Conservation (phyloP, 495 filamentous ascomycete species). For the Platismatia glauca region DNA sequence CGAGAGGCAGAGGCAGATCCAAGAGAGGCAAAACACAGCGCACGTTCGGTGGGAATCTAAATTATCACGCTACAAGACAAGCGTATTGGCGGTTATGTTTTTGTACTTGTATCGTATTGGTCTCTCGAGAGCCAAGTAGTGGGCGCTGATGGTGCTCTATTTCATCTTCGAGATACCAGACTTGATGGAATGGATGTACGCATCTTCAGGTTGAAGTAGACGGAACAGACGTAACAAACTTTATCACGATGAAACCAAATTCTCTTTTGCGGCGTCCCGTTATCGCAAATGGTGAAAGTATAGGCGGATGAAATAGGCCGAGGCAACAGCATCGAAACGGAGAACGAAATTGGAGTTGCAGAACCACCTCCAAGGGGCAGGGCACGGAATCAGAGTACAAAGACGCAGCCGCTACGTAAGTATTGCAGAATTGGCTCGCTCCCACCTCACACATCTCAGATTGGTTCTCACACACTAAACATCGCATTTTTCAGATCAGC, state of each 20-base stretch:
- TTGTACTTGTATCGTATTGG: too few species aligned
- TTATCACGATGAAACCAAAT: not conserved
- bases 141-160: too few species aligned
- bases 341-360: not conserved
- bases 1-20: too few species aligned
- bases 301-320: not conserved
- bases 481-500: not conserved
- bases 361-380: not conserved
- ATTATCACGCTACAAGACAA: too few species aligned
- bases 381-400: not conserved
- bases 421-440: not conserved
- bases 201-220: too few species aligned
- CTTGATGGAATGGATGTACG: too few species aligned
- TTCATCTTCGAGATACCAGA: too few species aligned
- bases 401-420: not conserved
- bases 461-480: not conserved
- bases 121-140: too few species aligned
- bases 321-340: not conserved
- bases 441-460: not conserved
- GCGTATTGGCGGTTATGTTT: too few species aligned
- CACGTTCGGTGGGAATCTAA: too few species aligned
- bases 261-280: not conserved
- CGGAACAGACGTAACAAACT: too few species aligned
- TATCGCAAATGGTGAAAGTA: not conserved
- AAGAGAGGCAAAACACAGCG: too few species aligned